Conservation (phyloP, 768 basidiomycete genomes). For the Amanita inopinata region DNA sequence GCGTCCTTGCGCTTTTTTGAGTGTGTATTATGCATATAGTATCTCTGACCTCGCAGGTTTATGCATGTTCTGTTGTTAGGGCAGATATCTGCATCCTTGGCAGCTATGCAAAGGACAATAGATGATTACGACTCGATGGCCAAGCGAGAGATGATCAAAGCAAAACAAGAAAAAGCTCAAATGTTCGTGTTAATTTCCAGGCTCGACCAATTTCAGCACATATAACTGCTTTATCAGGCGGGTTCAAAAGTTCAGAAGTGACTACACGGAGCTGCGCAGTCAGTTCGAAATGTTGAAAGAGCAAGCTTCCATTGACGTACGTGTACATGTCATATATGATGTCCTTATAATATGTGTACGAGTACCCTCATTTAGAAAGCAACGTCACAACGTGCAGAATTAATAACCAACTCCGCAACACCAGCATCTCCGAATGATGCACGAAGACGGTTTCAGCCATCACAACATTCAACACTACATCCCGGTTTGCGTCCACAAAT, state of each 20-base stretch:
- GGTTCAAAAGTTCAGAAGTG: slow-evolving; percentile 82
- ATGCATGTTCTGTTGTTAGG: slow-evolving; percentile 41
- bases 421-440: slow-evolving; percentile 42
- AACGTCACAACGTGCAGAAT: slow-evolving; percentile 50
- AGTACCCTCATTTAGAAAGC: slow-evolving; percentile 35
- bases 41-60: slow-evolving; percentile 10
- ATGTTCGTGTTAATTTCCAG: slow-evolving; percentile 45
- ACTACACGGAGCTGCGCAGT: slow-evolving; percentile 72
- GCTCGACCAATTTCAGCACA: background rate
- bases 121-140: slow-evolving; percentile 98
- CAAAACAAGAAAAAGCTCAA: slow-evolving; percentile 93
- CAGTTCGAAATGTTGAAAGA: slow-evolving; percentile 77
- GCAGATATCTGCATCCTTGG: slow-evolving; percentile 96
- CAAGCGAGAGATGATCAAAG: slow-evolving; percentile 89
- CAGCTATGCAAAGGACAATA: slow-evolving; percentile 87
- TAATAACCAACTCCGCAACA: slow-evolving; percentile 40
- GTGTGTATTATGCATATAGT: slow-evolving; percentile 7
- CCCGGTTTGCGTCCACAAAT: slow-evolving; percentile 40
- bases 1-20: slow-evolving; percentile 7
- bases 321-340: slow-evolving; percentile 10
- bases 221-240: slow-evolving; percentile 43
- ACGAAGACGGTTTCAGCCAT: slow-evolving; percentile 55
- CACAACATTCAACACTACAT: slow-evolving; percentile 43
- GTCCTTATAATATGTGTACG: slow-evolving; percentile 1
- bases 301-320: slow-evolving; percentile 41